Percentiles rank a stretch among this genome's conserved stretches.
These are phyloP conservation scores for Penicillium janthinellum DNA, from an alignment of 2,329 filamentous ascomycete species.

Conservation along the genomic window DNA sequence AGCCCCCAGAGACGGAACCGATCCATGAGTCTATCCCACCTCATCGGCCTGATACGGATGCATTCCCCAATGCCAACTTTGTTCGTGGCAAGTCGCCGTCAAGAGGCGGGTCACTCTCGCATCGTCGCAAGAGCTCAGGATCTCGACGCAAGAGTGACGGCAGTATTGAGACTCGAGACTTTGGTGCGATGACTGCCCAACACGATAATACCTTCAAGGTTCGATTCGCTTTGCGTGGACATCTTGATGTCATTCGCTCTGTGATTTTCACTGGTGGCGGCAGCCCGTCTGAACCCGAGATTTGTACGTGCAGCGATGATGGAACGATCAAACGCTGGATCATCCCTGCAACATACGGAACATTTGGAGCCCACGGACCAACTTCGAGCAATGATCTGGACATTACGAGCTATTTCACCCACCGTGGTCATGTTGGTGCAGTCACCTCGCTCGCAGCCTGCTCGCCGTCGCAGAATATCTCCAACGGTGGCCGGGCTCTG, in stretches of 20 bases:
- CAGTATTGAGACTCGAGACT: slow-evolving; percentile 64
- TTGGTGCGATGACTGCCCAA: slow-evolving; percentile 33
- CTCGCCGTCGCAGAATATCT: slow-evolving; percentile 83
- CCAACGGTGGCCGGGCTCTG: slow-evolving; percentile 80
- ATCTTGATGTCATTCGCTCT: slow-evolving; percentile 89
- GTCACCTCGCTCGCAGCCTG: slow-evolving; percentile 86
- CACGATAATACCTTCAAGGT: slow-evolving; percentile 85
- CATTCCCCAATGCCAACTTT: slow-evolving; percentile 78
- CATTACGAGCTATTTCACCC: slow-evolving; percentile 90
- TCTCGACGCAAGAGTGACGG: slow-evolving; percentile 64
- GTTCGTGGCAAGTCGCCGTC: slow-evolving; percentile 76
- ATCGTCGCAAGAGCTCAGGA: slow-evolving; percentile 79
- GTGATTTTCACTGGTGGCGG: slow-evolving; percentile 97
- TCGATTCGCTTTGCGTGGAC: slow-evolving; percentile 85
- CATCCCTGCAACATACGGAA: slow-evolving; percentile 78
- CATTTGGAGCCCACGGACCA: slow-evolving; percentile 54
- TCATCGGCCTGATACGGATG: slow-evolving; percentile 78
- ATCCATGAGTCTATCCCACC: slow-evolving; percentile 53
- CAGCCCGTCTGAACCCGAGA: slow-evolving; percentile 91
- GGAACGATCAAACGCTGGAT: slow-evolving; percentile 97
- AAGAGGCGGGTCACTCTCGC: slow-evolving; percentile 63
- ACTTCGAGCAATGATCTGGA: slow-evolving; percentile 77
- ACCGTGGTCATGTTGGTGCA: slow-evolving; percentile 87
- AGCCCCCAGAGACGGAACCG: slow-evolving; percentile 60
- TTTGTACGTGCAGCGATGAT: slow-evolving; percentile 94